phyloP scores from a whole-genome alignment of 257 asterid genomes.

The Fraxinus excelsior region DNA sequence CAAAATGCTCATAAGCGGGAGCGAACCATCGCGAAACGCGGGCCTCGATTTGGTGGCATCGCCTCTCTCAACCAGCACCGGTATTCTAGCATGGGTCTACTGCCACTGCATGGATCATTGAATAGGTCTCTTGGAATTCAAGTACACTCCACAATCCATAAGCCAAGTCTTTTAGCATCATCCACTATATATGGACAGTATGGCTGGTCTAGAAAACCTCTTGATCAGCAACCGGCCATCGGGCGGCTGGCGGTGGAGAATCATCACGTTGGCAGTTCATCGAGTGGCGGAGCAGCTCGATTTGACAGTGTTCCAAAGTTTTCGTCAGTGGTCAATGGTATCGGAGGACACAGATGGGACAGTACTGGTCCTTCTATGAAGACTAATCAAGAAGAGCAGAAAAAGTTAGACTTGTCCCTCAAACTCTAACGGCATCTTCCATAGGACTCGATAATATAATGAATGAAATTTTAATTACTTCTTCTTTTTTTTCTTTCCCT shows the following conservation, averaged over 20 bases:
- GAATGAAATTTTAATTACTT: background rate
- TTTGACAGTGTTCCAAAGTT: constrained; percentile 44
- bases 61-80: constrained; percentile 19
- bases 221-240: constrained; percentile 54
- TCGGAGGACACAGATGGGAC: constrained; percentile 15
- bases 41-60: constrained; percentile 28
- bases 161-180: constrained; percentile 31
- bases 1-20: constrained; percentile 95
- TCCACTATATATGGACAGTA: constrained; percentile 34
- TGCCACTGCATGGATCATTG: constrained; percentile 67
- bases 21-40: constrained; percentile 71
- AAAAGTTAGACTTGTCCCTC: constrained; percentile 73
- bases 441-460: background rate
- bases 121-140: constrained; percentile 63
- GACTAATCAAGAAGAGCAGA: constrained; percentile 52
- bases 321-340: constrained; percentile 37
- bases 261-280: constrained; percentile 30
- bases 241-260: constrained; percentile 47
- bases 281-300: constrained; percentile 55
- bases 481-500: no score
- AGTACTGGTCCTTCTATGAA: constrained; percentile 15
- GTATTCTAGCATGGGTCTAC: constrained; percentile 60
- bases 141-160: constrained; percentile 68
- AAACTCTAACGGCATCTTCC: constrained; percentile 40
- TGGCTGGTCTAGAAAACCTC: constrained; percentile 49